Conservation (phyloP, 495 filamentous ascomycete genomes). For the Tuber aestivum region DNA sequence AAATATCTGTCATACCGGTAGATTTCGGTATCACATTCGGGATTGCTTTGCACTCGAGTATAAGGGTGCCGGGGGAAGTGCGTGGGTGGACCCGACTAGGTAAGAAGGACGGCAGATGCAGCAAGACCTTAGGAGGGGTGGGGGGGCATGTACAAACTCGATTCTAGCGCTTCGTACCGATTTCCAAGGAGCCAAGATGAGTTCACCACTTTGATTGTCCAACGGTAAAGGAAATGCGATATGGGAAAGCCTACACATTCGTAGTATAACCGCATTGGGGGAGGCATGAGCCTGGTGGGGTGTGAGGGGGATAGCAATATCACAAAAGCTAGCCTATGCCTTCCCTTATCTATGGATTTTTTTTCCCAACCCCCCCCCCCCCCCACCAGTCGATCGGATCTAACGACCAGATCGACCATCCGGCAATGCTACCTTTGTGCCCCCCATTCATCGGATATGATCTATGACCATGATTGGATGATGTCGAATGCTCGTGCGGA, state of each 20-base stretch:
- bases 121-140: not conserved
- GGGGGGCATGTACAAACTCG: not conserved
- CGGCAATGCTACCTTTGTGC: not conserved
- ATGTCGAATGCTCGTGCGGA: not conserved
- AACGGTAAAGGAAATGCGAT: not conserved
- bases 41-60: not conserved
- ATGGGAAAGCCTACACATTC: not conserved
- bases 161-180: constrained; percentile 4
- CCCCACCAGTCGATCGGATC: not conserved
- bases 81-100: not conserved
- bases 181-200: not conserved
- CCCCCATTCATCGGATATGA: not conserved
- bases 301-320: not conserved
- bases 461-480: not conserved
- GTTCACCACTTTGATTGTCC: not conserved
- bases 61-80: not conserved
- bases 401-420: constrained; percentile 2
- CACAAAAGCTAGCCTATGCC: not conserved
- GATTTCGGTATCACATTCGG: not conserved
- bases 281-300: not conserved
- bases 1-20: not conserved
- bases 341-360: not conserved
- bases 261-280: not conserved
- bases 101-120: not conserved
- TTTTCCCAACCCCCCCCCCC: not conserved